Evolutionary conservation across 768 basidiomycete genomes (phyloP), one percentile per base, ranked within the genome.

Genomic region (Tubosaeta sp.): DNA sequence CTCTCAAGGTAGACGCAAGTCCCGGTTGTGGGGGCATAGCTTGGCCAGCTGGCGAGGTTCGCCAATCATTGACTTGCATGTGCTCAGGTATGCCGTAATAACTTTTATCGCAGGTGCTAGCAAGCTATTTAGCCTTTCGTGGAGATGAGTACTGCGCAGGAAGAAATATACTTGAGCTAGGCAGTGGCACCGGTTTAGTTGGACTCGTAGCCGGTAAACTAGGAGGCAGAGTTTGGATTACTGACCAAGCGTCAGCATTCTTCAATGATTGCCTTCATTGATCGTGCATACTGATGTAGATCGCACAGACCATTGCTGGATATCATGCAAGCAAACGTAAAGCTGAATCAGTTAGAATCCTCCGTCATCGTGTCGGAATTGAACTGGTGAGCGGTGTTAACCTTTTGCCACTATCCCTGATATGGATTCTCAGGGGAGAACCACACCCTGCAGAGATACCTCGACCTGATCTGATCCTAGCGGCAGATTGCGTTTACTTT

Each of bases 401-500:
- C 27, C 42, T 39, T 22, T 52, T 26, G 52, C 25, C 38, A 4
- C 39, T 14, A 38, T 52, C 26, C 44, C 29, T 27, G 3, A 32
- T 31, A 7, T 41, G 53, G 55, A 46, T 57, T 34, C 19, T 34
- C 52, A 91, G 90, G 93, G 93, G 90, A 25, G 73, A 76, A 16
- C 69, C 77, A 1, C 60, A 84, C 32, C 82, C 86, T 9, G 27
- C 59, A 9, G 56, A 59, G 38, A 73, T 71, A 62, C 82, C 72
- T 39, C 72, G 68, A 13, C 79, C 84, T 6, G 83, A 90, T 62
- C 48, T 95, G 25, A 78, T 97, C 52, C 79, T 97, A 5, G 91
- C 90, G 2, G 94, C 94, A 1, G 94, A 97, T 64, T 97, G 94
- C 59, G 93, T 97, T 9, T 97, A 97, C 72, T 93, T 91, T 58